Conservation (phyloP, 1,284 basidiomycete species). For the Chiua sp. region DNA sequence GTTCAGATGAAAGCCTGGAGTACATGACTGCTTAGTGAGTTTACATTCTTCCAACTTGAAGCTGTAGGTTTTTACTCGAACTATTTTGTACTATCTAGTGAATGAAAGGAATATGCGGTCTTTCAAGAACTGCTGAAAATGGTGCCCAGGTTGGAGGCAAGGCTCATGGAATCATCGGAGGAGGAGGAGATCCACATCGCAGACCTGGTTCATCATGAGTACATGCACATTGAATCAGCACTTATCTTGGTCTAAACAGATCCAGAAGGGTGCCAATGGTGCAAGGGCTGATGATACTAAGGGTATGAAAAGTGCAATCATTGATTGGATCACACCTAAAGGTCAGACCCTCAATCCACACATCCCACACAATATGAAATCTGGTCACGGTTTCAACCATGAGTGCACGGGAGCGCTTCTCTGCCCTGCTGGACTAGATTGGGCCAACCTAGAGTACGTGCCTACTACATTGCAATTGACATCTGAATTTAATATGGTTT, state of each 20-base stretch:
- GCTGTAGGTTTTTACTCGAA: not conserved
- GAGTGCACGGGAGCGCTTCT: not conserved
- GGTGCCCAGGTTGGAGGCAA: slow-evolving; percentile 9
- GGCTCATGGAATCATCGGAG: slow-evolving; percentile 3
- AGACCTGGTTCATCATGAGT: slow-evolving; percentile 4
- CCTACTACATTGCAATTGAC: no score
- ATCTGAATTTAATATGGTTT: no score
- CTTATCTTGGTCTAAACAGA: slow-evolving; percentile 1
- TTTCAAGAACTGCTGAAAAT: slow-evolving; percentile 9
- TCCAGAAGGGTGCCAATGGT: slow-evolving; percentile 14
- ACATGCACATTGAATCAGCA: no score
- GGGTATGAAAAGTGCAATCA: not conserved
- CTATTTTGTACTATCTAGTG: not conserved
- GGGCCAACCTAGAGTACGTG: not conserved
- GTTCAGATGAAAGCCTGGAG: not conserved
- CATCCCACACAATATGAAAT: not conserved
- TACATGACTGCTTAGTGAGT: not conserved
- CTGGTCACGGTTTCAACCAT: not conserved
- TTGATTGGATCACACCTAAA: not conserved
- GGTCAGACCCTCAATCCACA: not conserved
- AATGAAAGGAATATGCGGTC: slow-evolving; percentile 7
- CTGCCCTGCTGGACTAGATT: not conserved
- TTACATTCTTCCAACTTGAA: not conserved
- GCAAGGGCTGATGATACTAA: slow-evolving; percentile 18
- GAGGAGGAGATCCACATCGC: slow-evolving; percentile 8